Evolutionary conservation across 2,329 filamentous ascomycete species (phyloP), one percentile per base, ranked within the genome.

Genomic region (Paecilomyces variotii): DNA sequence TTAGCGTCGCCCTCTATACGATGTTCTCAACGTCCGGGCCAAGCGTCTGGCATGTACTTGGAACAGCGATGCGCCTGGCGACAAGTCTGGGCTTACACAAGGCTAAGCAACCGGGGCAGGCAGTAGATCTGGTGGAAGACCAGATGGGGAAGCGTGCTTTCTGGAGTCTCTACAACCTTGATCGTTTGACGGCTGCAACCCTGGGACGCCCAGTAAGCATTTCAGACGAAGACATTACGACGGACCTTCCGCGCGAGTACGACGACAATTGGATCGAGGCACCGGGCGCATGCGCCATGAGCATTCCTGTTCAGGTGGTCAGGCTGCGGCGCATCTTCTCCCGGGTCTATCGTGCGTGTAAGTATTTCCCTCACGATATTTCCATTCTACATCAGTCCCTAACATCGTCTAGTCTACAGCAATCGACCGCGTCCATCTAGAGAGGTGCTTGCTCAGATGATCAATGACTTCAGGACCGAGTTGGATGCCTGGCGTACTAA

Each of bases 121-220:
- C 56, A 34, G 57, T 68, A 3, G 69, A 63, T 55, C 28, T 69
- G 51, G 54, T 69, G 6, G 74, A 75, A 53, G 69, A 74, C 30
- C 73, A 77, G 56, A 72, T 76, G 68, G 64, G 70, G 1, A 76
- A 75, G 57, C 72, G 75, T n/a, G 72, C 71, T 1, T 77, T 77
- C 59, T 77, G 75, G 75, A 75, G 73, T 63, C 65, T 75, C 6
- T 77, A 77, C 59, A 76, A 76, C n/a, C 67, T 77, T 2, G 75
- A 77, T 55, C 69, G 75, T 24, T 66, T 76, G 28, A 74, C 75
- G 51, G 71, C 74, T 0, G 71, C 72, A 27, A 77, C 74, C 0
- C 60, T 77, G 0, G 72, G 72, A 12, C 70, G 75, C 27, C 75
- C 75, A 2, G 58, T 76, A 12, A 74, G 74, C 2, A 72, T 77